Conservation (phyloP, 177 flowering plant species). For the Vitis hybrid region DNA sequence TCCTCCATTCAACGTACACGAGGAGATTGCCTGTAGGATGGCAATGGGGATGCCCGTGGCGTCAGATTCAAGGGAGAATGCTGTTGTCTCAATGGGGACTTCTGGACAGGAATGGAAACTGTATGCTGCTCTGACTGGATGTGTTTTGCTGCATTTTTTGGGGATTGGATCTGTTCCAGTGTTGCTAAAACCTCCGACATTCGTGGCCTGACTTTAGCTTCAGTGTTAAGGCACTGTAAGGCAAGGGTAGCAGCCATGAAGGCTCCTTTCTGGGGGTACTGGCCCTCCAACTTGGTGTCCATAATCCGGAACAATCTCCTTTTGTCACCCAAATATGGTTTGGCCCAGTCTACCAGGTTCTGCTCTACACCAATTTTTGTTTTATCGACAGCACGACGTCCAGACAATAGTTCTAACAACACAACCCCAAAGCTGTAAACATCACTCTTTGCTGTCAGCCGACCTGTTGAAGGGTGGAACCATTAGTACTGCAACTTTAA, state of each 20-base stretch:
- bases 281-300: slow-evolving; percentile 86
- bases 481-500: background rate
- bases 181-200: slow-evolving; percentile 71
- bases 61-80: slow-evolving; percentile 36
- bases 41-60: slow-evolving; percentile 32
- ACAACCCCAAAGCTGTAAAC: slow-evolving; percentile 96
- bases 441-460: slow-evolving; percentile 80
- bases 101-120: slow-evolving; percentile 18
- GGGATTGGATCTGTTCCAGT: slow-evolving; percentile 63
- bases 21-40: slow-evolving; percentile 22
- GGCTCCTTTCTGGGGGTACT: slow-evolving; percentile 81
- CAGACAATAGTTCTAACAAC: slow-evolving; percentile 70
- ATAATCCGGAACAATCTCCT: slow-evolving; percentile 69
- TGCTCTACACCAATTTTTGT: slow-evolving; percentile 59
- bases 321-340: slow-evolving; percentile 68
- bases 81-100: slow-evolving; percentile 40
- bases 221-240: slow-evolving; percentile 54
- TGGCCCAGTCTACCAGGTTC: slow-evolving; percentile 82
- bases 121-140: slow-evolving; percentile 27
- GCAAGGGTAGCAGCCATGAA: slow-evolving; percentile 58
- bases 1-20: slow-evolving; percentile 21
- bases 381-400: slow-evolving; percentile 77
- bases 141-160: slow-evolving; percentile 34
- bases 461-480: slow-evolving; percentile 45
- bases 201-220: slow-evolving; percentile 63